Percentiles rank a stretch among this genome's conserved stretches.
Evolutionary conservation across 768 basidiomycete genomes (phyloP).

Genomic region (Ephemerocybe angulata): DNA sequence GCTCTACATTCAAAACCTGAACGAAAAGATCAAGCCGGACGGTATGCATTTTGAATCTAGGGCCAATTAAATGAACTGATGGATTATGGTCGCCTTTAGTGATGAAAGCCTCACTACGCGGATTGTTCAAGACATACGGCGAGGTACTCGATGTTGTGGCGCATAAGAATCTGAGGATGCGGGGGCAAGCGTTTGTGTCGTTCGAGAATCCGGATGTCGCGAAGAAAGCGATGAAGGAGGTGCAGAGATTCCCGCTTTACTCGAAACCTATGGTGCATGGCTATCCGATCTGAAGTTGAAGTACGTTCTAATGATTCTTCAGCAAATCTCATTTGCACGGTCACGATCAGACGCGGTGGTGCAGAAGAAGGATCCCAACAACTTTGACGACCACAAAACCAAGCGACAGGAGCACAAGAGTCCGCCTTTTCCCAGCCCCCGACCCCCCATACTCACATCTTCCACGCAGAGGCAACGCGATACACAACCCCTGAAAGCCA

Average conservation of each 20-base stretch:
- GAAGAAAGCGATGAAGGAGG: slow-evolving; percentile 79
- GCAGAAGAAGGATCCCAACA: slow-evolving; percentile 61
- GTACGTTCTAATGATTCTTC: no score
- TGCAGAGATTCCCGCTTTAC: slow-evolving; percentile 90
- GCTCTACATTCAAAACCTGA: slow-evolving; percentile 92
- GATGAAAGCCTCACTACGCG: slow-evolving; percentile 81
- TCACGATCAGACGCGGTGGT: slow-evolving; percentile 90
- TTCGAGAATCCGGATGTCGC: slow-evolving; percentile 64
- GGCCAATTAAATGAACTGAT: not conserved
- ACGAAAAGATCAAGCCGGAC: slow-evolving; percentile 87
- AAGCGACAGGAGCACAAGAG: slow-evolving; percentile 81
- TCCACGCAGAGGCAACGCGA: slow-evolving; percentile 62
- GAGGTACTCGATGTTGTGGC: slow-evolving; percentile 94
- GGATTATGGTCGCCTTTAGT: slow-evolving; percentile 46
- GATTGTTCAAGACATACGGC: slow-evolving; percentile 91
- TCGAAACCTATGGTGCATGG: slow-evolving; percentile 87
- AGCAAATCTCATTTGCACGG: slow-evolving; percentile 95
- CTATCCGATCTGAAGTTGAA: no score
- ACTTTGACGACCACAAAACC: slow-evolving; percentile 73
- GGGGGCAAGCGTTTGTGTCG: slow-evolving; percentile 95
- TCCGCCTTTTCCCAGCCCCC: slow-evolving; percentile 31
- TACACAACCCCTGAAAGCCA: slow-evolving; percentile 91
- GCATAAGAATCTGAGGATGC: slow-evolving; percentile 92
- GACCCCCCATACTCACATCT: slow-evolving; percentile 2
- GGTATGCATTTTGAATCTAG: slow-evolving; percentile 35